A percentile compares a stretch with the other conserved stretches of the same genome.
Conservation (phyloP, 148 eudicot genomes). For the Vaccinium vitisidaea region DNA sequence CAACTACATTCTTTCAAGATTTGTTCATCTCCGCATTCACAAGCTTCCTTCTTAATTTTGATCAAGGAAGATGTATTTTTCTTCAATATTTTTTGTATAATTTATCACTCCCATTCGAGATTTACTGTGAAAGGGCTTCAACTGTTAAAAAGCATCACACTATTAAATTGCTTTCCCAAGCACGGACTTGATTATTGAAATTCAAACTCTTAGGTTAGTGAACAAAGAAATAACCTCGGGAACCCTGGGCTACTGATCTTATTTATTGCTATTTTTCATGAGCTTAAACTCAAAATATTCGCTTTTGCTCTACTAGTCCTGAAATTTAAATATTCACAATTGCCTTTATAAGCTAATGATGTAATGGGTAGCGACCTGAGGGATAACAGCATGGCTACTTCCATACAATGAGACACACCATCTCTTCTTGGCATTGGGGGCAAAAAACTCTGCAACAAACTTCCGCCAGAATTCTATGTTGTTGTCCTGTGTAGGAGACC, state of each 20-base stretch:
- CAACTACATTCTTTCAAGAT: background rate
- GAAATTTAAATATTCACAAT: background rate
- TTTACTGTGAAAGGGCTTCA: background rate
- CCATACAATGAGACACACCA: conserved; percentile 83
- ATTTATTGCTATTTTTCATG: background rate
- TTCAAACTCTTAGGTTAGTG: background rate
- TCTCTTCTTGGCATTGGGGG: conserved; percentile 72
- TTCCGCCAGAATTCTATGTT: conserved; percentile 72
- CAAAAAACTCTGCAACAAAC: conserved; percentile 61
- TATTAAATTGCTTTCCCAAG: background rate
- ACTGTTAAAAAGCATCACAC: background rate
- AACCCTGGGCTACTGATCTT: background rate
- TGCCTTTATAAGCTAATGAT: background rate
- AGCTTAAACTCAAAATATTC: background rate
- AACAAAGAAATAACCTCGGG: background rate
- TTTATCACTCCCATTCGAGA: background rate
- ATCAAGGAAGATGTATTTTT: background rate
- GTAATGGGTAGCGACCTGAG: conserved; percentile 41
- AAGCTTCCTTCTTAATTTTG: background rate
- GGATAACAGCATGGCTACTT: conserved; percentile 61
- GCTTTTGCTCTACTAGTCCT: background rate
- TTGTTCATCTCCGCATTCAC: background rate
- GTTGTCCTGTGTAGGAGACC: conserved; percentile 43
- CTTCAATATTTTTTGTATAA: too few relatives aligned
- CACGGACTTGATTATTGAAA: background rate